Evolutionary conservation across 208 protist genomes (phyloP), one percentile per base, ranked within the genome.

Genomic region (Leishmania aethiopica): DNA sequence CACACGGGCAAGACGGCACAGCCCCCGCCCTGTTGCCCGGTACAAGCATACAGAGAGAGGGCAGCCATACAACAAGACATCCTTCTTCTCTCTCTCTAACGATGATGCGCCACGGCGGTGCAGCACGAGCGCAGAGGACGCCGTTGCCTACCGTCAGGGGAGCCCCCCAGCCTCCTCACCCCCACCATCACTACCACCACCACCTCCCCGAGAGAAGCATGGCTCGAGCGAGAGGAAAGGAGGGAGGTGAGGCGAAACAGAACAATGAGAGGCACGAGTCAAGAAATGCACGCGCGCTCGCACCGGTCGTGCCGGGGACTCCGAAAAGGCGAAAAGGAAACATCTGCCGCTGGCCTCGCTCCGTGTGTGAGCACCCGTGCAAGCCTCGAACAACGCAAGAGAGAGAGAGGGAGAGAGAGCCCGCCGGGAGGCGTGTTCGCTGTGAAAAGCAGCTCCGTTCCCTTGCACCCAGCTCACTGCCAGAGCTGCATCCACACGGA

Each of bases 401-500:
- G 19, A 32, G 32, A 37, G 6, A 55, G n/a, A 15, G 13, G 37
- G 32, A 49, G 67, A 28, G 13, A 28, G 13, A 8, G 51, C 37
- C 4, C 32, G 7, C 22, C 57, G 7, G 7, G 32, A 35, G 28
- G 32, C 55, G 66, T 17, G 22, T 22, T 37, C 35, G n/a, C 53
- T 32, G n/a, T 13, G 70, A 37, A 53, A 19, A 2, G 13, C 42
- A 51, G 70, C 35, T 49, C 57, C 22, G 3, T 22, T 32, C 37
- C 35, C 15, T 45, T 51, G 10, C 17, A 22, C 6, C 19, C 75
- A 1, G 40, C 8, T 64, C 37, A 78, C 57, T 57, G 7, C 77
- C 77, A 80, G 15, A 80, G 45, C 42, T 72, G 42, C 49, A 15
- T 45, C 77, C 77, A 85, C 15, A 82, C 59, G n/a, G 71, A 11